These are phyloP conservation scores for Arachis hypogaea DNA, from an alignment of 306 rosid genomes.

Conservation along the genomic window DNA sequence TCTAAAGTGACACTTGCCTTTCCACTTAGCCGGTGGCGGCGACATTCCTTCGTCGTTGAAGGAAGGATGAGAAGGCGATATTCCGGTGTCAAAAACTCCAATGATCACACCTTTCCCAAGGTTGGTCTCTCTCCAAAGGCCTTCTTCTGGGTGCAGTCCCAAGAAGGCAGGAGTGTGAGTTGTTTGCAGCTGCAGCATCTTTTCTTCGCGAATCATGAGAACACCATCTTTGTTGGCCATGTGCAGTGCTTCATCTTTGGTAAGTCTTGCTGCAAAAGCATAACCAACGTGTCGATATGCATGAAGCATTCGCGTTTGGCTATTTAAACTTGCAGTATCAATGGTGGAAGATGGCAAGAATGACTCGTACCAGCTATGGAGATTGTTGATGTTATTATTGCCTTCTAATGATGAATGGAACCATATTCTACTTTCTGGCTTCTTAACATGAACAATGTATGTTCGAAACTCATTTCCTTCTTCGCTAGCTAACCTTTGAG, in stretches of 20 bases:
- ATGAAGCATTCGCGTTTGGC: constrained; percentile 43
- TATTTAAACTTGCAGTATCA: constrained; percentile 22
- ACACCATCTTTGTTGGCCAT: background rate
- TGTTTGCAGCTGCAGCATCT: constrained; percentile 49
- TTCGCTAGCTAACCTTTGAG: background rate
- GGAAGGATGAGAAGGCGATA: constrained; percentile 61
- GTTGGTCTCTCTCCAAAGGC: constrained; percentile 64
- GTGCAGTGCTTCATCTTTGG: constrained; percentile 46
- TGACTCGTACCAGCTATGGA: constrained; percentile 60
- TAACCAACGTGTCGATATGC: constrained; percentile 50
- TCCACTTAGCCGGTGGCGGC: constrained; percentile 77
- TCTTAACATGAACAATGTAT: constrained; percentile 55
- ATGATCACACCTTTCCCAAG: constrained; percentile 71
- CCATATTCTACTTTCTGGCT: constrained; percentile 22
- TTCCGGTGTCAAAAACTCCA: constrained; percentile 73
- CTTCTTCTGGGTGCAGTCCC: constrained; percentile 54
- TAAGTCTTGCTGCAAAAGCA: constrained; percentile 73
- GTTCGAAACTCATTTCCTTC: constrained; percentile 8
- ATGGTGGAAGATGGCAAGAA: constrained; percentile 52
- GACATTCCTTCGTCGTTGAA: constrained; percentile 63
- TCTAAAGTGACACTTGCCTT: constrained; percentile 65
- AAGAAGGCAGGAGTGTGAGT: constrained; percentile 61
- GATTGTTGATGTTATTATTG: background rate
- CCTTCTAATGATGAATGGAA: constrained; percentile 31
- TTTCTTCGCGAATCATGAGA: constrained; percentile 41